Evolutionary conservation across 768 basidiomycete species (phyloP).

Genomic region (Mycena crocata): DNA sequence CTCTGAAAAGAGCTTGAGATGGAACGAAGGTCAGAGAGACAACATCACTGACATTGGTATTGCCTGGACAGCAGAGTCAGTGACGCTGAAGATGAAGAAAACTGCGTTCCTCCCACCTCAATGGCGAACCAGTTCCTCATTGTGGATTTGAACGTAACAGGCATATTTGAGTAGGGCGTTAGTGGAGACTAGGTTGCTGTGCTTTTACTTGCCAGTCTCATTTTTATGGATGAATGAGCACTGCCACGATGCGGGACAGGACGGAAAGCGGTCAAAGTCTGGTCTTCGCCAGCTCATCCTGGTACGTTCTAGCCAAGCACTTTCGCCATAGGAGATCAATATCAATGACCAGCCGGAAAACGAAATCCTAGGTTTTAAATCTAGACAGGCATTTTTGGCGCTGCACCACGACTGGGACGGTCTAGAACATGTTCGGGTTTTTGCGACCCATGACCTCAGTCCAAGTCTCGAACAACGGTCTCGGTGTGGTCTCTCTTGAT

Average conservation of each 20-base stretch:
- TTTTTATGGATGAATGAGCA: conserved; percentile 11
- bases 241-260: conserved; percentile 16
- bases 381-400: not conserved
- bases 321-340: not conserved
- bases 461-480: not conserved
- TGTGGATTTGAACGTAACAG: conserved; percentile 10
- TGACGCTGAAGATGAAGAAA: conserved; percentile 16
- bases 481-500: too few relatives aligned
- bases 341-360: too few relatives aligned
- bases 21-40: not conserved
- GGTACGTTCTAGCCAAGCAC: conserved; percentile 22
- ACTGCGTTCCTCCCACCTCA: conserved; percentile 57
- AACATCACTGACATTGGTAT: conserved; percentile 59
- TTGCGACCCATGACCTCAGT: not conserved
- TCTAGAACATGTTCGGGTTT: conserved; percentile 2
- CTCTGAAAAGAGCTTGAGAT: conserved; percentile 44
- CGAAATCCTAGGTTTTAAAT: not conserved
- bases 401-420: conserved; percentile 1
- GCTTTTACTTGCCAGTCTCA: too few relatives aligned
- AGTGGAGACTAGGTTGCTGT: not conserved
- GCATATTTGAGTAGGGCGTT: conserved; percentile 16
- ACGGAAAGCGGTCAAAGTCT: not conserved
- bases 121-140: conserved; percentile 80
- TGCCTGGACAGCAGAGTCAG: conserved; percentile 47
- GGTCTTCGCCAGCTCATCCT: conserved; percentile 2